Percentiles rank a stretch among this genome's conserved stretches.
Evolutionary conservation across 495 filamentous ascomycete species (phyloP).

Genomic region (Xylaria sp.): DNA sequence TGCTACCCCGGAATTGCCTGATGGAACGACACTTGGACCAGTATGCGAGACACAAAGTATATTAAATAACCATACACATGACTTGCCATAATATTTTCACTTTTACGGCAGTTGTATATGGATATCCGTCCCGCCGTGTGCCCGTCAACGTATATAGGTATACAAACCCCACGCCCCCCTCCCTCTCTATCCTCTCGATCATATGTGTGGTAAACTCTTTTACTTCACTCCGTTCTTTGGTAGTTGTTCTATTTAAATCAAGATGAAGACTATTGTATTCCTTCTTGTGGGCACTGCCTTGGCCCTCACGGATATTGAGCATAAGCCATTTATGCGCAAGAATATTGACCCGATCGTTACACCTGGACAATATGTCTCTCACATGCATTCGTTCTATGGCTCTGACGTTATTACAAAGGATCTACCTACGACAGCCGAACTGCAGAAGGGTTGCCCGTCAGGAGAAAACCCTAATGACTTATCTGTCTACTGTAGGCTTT

Average conservation of each 20-base stretch:
- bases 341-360: constrained; percentile 48
- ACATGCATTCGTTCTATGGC: constrained; percentile 50
- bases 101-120: constrained; percentile 14
- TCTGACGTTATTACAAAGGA: constrained; percentile 45
- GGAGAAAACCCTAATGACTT: constrained; percentile 49
- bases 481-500: constrained; percentile 42
- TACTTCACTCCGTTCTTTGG: neutral
- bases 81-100: neutral
- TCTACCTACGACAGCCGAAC: constrained; percentile 43
- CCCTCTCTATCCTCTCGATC: neutral
- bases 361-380: constrained; percentile 44
- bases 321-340: constrained; percentile 47
- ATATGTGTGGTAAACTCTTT: too few species aligned
- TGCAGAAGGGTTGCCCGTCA: constrained; percentile 45
- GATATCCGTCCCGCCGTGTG: neutral
- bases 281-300: constrained; percentile 31
- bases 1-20: constrained; percentile 14
- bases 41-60: neutral
- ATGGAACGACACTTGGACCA: neutral
- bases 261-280: constrained; percentile 25
- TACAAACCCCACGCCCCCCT: neutral
- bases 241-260: neutral
- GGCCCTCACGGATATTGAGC: constrained; percentile 45
- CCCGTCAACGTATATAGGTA: neutral
- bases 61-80: neutral